phyloP scores from a whole-genome alignment of 2,329 filamentous ascomycete species.

The Neonectria neomacrospora region DNA sequence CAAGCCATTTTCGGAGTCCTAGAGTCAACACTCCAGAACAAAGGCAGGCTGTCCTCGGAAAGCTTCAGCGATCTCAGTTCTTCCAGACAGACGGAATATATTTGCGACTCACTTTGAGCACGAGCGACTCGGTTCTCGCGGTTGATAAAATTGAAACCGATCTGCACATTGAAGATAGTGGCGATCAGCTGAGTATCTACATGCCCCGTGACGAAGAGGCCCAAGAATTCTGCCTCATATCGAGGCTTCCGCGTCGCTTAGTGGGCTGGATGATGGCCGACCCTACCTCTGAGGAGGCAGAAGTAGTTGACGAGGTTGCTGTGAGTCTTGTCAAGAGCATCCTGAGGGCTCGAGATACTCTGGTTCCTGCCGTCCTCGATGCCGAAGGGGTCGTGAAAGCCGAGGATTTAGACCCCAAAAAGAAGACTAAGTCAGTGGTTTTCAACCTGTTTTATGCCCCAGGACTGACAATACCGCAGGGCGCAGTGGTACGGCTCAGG shows the following conservation, averaged over 20 bases:
- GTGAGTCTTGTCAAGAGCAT: constrained; percentile 33
- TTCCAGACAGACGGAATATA: constrained; percentile 7
- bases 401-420: background rate
- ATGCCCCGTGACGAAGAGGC: constrained; percentile 32
- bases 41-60: constrained; percentile 16
- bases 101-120: background rate
- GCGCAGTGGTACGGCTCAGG: background rate
- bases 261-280: constrained; percentile 41
- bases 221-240: constrained; percentile 33
- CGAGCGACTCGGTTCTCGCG: background rate
- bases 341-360: constrained; percentile 13
- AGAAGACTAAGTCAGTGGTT: background rate
- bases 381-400: constrained; percentile 6
- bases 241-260: constrained; percentile 34
- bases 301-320: constrained; percentile 30
- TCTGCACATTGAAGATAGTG: constrained; percentile 22
- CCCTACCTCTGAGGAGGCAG: constrained; percentile 18
- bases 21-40: constrained; percentile 8
- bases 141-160: background rate
- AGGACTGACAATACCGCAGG: background rate
- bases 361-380: constrained; percentile 14
- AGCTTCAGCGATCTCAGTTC: constrained; percentile 6
- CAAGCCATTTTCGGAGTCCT: constrained; percentile 37
- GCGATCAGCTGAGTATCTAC: constrained; percentile 31
- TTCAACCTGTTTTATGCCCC: background rate